Evolutionary conservation across 2,329 filamentous ascomycete genomes (phyloP), one percentile per base, ranked within the genome.

Genomic region (Ophiostoma himal-ulmi): DNA sequence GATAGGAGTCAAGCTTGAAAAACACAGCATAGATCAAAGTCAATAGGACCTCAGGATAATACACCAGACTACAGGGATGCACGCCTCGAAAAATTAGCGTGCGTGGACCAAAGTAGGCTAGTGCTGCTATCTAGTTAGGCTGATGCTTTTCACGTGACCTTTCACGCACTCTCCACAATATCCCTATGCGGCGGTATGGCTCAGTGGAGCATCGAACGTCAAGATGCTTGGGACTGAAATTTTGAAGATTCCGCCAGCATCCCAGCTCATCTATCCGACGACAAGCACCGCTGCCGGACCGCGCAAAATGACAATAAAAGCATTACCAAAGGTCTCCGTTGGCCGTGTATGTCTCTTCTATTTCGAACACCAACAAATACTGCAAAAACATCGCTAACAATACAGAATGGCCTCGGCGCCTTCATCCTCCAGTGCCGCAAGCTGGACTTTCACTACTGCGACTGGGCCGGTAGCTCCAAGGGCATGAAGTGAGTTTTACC

Each of bases 351-450:
- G 41, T 68, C 7, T n/a, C 13, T 14, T 26, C 8, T 20, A 1
- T 0, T 20, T 11, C 20, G 17, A 1, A 11, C 5, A 22, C 0
- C 20, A 26, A 54, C 60, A 34, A 54, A 8, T 20, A 11, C 14
- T 1, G 26, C 37, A 8, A 20, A n/a, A 22, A 34, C 1, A 34
- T n/a, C 48, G 34, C 65, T 67, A 67, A 64, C 36, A 5, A 3
- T 10, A 6, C 67, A 98, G 94, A 98, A 99, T 83, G 95, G 95
- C 85, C 86, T 98, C 75, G 94, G 94, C 77, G 92, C 94, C 79
- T 98, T 98, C 84, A 92, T 99, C 81, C 88, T 97, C 71, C 94
- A 97, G 84, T 99, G 95, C 88, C 96, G 93, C 85, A 91, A 90
- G 78, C 84, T 99, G 80, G 92, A 97, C 80, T 92, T 99, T 78